phyloP scores from a whole-genome alignment of 768 basidiomycete genomes.

The Xerocomus brunneocitrinus region DNA sequence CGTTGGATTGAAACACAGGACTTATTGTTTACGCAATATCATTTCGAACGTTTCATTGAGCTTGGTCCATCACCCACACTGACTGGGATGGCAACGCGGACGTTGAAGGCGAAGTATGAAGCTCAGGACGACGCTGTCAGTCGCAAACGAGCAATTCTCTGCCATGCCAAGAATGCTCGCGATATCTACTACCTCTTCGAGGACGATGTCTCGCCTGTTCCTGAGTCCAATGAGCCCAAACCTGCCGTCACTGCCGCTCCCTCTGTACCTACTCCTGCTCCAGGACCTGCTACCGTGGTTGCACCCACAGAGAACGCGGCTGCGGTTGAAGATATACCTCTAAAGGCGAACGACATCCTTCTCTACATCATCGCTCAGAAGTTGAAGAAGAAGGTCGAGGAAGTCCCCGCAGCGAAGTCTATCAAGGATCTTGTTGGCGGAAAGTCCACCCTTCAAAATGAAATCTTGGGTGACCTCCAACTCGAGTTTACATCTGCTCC shows the following conservation, averaged over 20 bases:
- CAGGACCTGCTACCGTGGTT: constrained; percentile 39
- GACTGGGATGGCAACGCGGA: constrained; percentile 90
- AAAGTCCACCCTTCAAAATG: constrained; percentile 98
- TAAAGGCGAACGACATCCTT: constrained; percentile 88
- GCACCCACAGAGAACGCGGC: constrained; percentile 60
- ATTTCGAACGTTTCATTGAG: constrained; percentile 92
- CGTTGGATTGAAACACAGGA: constrained; percentile 99
- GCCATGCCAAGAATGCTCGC: constrained; percentile 92
- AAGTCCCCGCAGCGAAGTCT: constrained; percentile 86
- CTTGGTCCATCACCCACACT: constrained; percentile 95
- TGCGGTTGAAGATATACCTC: constrained; percentile 82
- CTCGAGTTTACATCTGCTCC: constrained; percentile 93
- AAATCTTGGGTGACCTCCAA: constrained; percentile 95
- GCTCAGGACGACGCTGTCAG: constrained; percentile 79
- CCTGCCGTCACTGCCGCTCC: constrained; percentile 36
- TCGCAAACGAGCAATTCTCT: constrained; percentile 75
- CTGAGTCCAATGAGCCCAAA: constrained; percentile 28
- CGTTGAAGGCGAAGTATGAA: constrained; percentile 93
- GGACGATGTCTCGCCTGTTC: constrained; percentile 53
- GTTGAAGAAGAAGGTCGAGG: constrained; percentile 90
- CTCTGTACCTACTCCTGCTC: constrained; percentile 37
- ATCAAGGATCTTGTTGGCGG: constrained; percentile 99
- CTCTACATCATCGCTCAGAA: constrained; percentile 92
- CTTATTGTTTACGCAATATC: constrained; percentile 78
- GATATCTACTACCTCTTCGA: constrained; percentile 99